These are phyloP conservation scores for Coffea eugenioides DNA, from an alignment of 257 asterid genomes.

Conservation along the genomic window DNA sequence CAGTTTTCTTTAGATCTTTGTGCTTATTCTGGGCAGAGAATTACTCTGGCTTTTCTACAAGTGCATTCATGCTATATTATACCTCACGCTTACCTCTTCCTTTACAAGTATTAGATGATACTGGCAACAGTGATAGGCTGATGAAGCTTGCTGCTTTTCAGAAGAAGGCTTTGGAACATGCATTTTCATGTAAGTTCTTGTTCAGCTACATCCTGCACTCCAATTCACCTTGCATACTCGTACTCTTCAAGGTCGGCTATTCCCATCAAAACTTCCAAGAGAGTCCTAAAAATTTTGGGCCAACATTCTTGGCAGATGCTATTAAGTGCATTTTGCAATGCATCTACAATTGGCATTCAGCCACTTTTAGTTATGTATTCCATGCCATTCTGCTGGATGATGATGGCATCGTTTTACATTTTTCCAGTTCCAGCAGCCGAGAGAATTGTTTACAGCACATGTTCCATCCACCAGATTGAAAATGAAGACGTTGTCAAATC, in stretches of 20 bases:
- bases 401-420: neutral
- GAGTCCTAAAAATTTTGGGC: neutral
- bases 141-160: constrained; percentile 79
- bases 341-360: neutral
- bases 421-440: constrained; percentile 76
- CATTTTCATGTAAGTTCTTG: constrained; percentile 63
- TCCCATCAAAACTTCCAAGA: neutral
- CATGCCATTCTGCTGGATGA: neutral
- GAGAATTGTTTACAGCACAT: constrained; percentile 90
- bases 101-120: constrained; percentile 29
- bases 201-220: constrained; percentile 6
- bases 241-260: neutral
- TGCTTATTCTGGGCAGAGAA: neutral
- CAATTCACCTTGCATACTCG: neutral
- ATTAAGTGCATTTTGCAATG: neutral
- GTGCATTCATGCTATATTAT: neutral
- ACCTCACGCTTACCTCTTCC: constrained; percentile 9
- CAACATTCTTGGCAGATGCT: neutral
- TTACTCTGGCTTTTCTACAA: neutral
- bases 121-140: constrained; percentile 42
- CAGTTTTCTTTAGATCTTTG: neutral
- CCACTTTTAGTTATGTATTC: neutral
- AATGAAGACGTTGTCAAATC: constrained; percentile 81
- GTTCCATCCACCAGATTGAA: constrained; percentile 80
- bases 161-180: constrained; percentile 71